Evolutionary conservation across 108 stramenopile genomes (phyloP).

Genomic region (Aurantiochytrium sp.): DNA sequence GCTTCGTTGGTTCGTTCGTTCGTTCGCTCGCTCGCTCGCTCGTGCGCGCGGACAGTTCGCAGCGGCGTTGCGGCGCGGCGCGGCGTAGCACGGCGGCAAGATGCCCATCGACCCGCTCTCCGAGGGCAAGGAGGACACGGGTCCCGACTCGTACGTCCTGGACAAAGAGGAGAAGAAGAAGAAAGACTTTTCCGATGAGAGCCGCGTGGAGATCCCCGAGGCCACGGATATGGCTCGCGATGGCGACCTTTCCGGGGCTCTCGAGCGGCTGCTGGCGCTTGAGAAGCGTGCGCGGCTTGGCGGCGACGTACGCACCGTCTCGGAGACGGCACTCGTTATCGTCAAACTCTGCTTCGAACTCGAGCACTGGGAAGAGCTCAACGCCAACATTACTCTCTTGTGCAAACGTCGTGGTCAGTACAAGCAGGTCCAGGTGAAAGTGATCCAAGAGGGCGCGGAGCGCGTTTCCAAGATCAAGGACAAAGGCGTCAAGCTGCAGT

Average conservation of each 20-base stretch:
- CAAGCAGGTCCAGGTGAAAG: not conserved
- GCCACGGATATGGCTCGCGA: not conserved
- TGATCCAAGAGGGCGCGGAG: not conserved
- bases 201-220: not conserved
- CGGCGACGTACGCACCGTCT: constrained; percentile 40
- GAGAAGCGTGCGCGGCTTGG: constrained; percentile 48
- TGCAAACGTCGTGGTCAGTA: constrained; percentile 47
- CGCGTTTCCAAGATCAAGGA: not conserved
- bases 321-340: constrained; percentile 43
- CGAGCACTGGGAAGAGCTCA: constrained; percentile 48
- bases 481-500: constrained; percentile 45
- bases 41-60: no score
- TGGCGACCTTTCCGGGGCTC: constrained; percentile 11
- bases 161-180: not conserved
- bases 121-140: not conserved
- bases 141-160: not conserved
- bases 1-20: no score
- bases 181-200: constrained; percentile 5
- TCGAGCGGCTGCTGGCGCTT: not conserved
- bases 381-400: constrained; percentile 41
- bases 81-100: not conserved
- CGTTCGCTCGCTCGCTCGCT: no score
- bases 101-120: not conserved
- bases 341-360: constrained; percentile 31
- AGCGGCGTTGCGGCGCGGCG: no score